Evolutionary conservation across 202 grass and related monocot species (phyloP).

Genomic region (Bolboschoenoplectus hybrid): DNA sequence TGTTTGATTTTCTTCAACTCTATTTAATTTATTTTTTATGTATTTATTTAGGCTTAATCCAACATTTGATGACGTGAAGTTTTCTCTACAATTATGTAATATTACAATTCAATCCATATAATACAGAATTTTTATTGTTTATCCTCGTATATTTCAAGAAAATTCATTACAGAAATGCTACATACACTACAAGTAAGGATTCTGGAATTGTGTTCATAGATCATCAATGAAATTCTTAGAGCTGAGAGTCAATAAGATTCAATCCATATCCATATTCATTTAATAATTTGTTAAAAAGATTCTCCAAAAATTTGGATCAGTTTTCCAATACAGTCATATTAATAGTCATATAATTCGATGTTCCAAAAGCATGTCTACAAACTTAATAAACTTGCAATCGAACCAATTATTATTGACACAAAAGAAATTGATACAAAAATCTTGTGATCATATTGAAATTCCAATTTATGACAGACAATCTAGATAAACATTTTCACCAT

Average conservation of each 20-base stretch:
- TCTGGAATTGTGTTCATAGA: not conserved
- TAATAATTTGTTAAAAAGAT: not conserved
- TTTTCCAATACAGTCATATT: not conserved
- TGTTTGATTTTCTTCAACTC: too few relatives aligned
- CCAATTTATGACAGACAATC: not conserved
- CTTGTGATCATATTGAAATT: not conserved
- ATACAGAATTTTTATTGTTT: not conserved
- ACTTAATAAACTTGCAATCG: not conserved
- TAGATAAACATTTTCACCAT: not conserved
- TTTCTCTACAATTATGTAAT: not conserved
- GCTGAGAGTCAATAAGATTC: not conserved
- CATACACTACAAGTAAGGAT: not conserved
- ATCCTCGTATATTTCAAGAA: not conserved
- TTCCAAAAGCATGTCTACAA: not conserved
- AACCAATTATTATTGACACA: not conserved
- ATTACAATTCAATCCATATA: not conserved
- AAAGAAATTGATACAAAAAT: not conserved
- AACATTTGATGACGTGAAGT: too few relatives aligned
- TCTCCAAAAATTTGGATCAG: not conserved
- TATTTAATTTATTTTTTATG: too few relatives aligned
- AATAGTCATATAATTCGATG: not conserved
- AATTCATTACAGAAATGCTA: not conserved
- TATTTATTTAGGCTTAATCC: too few relatives aligned
- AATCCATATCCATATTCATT: not conserved
- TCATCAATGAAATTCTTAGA: slow-evolving; percentile 2